Conservation (phyloP, 768 basidiomycete species). For the Pholiota molesta region DNA sequence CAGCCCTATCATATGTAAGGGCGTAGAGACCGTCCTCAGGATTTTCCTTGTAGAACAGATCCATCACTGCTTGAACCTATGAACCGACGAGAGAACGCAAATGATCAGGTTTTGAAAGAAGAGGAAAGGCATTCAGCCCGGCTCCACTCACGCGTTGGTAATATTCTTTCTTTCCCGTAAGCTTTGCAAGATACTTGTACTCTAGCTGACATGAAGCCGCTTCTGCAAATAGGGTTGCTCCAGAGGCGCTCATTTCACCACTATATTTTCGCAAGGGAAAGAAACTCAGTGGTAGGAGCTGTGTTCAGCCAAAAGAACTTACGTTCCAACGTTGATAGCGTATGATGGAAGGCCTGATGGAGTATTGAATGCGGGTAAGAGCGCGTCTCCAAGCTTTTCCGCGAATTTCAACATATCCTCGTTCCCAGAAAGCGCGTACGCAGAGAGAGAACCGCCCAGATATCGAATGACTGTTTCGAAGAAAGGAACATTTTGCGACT, state of each 20-base stretch:
- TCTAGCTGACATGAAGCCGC: constrained; percentile 65
- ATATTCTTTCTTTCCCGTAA: constrained; percentile 62
- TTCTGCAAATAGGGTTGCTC: constrained; percentile 37
- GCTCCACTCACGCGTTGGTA: constrained; percentile 33
- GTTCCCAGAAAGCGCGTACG: constrained; percentile 71
- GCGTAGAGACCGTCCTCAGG: constrained; percentile 36
- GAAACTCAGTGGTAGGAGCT: not conserved
- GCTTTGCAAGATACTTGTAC: constrained; percentile 72
- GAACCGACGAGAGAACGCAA: not conserved
- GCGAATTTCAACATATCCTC: constrained; percentile 61
- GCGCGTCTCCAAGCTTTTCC: constrained; percentile 62
- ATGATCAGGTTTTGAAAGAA: not conserved
- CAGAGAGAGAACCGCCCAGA: constrained; percentile 78
- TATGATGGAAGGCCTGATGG: constrained; percentile 64
- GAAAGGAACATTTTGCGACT: constrained; percentile 48
- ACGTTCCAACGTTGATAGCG: constrained; percentile 59
- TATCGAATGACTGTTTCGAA: constrained; percentile 80
- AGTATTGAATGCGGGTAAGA: constrained; percentile 70
- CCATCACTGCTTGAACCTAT: constrained; percentile 42
- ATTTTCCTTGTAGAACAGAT: constrained; percentile 35
- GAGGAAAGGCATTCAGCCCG: not conserved
- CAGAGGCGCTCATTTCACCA: constrained; percentile 25
- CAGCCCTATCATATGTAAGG: constrained; percentile 29
- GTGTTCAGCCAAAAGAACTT: constrained; percentile 16
- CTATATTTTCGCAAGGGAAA: constrained; percentile 17